Percentiles rank a stretch among this genome's conserved stretches.
Evolutionary conservation across 495 filamentous ascomycete genomes (phyloP).

Genomic region (Penicillium coprophilum): DNA sequence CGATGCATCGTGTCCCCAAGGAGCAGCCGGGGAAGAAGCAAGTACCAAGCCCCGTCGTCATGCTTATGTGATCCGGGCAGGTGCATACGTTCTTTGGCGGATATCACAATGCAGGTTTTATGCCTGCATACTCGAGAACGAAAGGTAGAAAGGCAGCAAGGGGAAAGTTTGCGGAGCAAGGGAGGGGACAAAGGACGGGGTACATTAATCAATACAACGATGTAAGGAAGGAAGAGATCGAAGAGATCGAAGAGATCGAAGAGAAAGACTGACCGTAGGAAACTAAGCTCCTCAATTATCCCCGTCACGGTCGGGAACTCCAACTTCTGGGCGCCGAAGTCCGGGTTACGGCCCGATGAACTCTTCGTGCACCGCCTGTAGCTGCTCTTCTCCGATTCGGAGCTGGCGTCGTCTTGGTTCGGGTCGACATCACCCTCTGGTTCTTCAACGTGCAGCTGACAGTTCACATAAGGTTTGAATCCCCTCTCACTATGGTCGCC

Average conservation of each 20-base stretch:
- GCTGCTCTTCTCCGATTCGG: conserved; percentile 53
- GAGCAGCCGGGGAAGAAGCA: conserved; percentile 6
- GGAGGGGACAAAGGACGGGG: conserved; percentile 8
- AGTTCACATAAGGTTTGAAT: conserved; percentile 78
- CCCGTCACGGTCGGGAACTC: conserved; percentile 60
- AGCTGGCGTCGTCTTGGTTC: conserved; percentile 41
- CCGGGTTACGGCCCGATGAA: conserved; percentile 60
- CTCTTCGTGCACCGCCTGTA: conserved; percentile 70
- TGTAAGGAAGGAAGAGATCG: conserved; percentile 5
- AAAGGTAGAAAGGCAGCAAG: not conserved
- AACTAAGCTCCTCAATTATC: conserved; percentile 75
- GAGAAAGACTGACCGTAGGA: conserved; percentile 62
- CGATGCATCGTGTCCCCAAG: not conserved
- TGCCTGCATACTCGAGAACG: conserved; percentile 1
- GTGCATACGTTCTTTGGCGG: conserved; percentile 6
- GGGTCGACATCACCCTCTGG: conserved; percentile 26
- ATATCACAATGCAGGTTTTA: conserved; percentile 13
- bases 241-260: conserved; percentile 3
- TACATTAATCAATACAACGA: not conserved
- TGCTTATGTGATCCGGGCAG: not conserved
- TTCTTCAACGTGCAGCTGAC: conserved; percentile 77
- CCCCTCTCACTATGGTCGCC: conserved; percentile 54
- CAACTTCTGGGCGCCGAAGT: conserved; percentile 65
- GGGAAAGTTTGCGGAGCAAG: not conserved
- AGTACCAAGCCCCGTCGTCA: not conserved